Evolutionary conservation across 257 asterid species (phyloP), one percentile per base, ranked within the genome.

Genomic region (Salvia splendens): DNA sequence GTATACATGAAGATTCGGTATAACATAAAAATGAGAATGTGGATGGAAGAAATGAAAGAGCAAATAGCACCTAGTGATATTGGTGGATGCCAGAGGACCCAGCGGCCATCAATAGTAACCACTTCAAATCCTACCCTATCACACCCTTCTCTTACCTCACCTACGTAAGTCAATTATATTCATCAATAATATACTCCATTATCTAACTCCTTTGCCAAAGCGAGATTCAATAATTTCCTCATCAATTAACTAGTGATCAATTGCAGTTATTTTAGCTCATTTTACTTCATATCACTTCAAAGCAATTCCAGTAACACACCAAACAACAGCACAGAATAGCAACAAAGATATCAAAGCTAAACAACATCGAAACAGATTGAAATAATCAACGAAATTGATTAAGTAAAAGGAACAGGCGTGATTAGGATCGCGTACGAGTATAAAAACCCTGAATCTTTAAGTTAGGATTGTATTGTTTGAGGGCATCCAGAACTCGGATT

Each of bases 81-180:
- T 75, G 81, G 78, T 78, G 68, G 93, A 86, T 56, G 92, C 89
- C 5, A 88, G 96, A 75, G 77, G 87, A 77, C 77, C 92, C 59
- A 78, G 57, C 89, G 91, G 35, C 91, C 89, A 79, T 86, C 95
- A 8, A 86, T 72, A 9, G 93, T 88, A 52, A 88, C 91, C 68
- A 91, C 95, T 77, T 91, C 96, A 74, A 86, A 91, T 16, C 97
- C 96, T 52, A 82, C 83, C 78, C 96, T 83, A 64, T 83, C 84
- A 15, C 77, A 67, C 70, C 89, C 96, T 75, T 88, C 91, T 80
- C 96, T 83, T 47, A 88, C 61, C 79, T 88, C 97, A 77, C 93
- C 96, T 91, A 61, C 0, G 52, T 40, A 60, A 60, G 32, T 30
- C 64, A 54, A 49, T 41, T 33, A n/a, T 8, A 72, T 32, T 16